Conservation (phyloP, 73 alveolate species). For the Paramecium octaurelia region DNA sequence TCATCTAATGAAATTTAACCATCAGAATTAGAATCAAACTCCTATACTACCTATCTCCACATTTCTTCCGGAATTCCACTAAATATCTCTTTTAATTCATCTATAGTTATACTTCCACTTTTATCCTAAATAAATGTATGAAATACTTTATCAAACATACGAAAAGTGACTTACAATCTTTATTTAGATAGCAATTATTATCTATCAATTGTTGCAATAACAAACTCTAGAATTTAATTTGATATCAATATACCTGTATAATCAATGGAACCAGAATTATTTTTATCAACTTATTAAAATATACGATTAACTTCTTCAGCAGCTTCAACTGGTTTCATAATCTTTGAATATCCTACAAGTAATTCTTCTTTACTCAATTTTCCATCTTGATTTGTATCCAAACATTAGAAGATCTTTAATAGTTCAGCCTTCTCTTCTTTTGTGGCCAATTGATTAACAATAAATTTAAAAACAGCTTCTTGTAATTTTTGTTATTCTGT, state of each 20-base stretch:
- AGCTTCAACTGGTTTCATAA: slow-evolving; percentile 41
- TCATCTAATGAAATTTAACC: slow-evolving; percentile 70
- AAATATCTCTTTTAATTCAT: slow-evolving; percentile 63
- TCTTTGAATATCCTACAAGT: slow-evolving; percentile 54
- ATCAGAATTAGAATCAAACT: slow-evolving; percentile 80
- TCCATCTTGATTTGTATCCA: slow-evolving; percentile 74
- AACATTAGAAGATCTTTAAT: slow-evolving; percentile 64
- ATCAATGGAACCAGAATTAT: slow-evolving; percentile 65
- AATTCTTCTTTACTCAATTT: slow-evolving; percentile 72
- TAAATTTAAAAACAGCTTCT: slow-evolving; percentile 71
- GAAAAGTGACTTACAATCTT: slow-evolving; percentile 62
- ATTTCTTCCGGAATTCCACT: slow-evolving; percentile 70
- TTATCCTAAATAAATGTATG: slow-evolving; percentile 51
- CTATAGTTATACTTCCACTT: slow-evolving; percentile 67
- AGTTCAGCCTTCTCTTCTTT: slow-evolving; percentile 74
- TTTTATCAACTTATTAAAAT: slow-evolving; percentile 51
- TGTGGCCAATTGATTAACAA: slow-evolving; percentile 67
- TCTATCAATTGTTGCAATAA: slow-evolving; percentile 55
- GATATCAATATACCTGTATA: slow-evolving; percentile 29
- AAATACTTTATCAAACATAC: slow-evolving; percentile 55
- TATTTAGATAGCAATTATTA: slow-evolving; percentile 33
- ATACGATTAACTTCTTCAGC: slow-evolving; percentile 60
- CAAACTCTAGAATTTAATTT: slow-evolving; percentile 39
- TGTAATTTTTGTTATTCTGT: slow-evolving; percentile 67
- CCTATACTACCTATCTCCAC: slow-evolving; percentile 75